Conservation (phyloP, 805 yeast genomes). For the Candida fluviatilis region DNA sequence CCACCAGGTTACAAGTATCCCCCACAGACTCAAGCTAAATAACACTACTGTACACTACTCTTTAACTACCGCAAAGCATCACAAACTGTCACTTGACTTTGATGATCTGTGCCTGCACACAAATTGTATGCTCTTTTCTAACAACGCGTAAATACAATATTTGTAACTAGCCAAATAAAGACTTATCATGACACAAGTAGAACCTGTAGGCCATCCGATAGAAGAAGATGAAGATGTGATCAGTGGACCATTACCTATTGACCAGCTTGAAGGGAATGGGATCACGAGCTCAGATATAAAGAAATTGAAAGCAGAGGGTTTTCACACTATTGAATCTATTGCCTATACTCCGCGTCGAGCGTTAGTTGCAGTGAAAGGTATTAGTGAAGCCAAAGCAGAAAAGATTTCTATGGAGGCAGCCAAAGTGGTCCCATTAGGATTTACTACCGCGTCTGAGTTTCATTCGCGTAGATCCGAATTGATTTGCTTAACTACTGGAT, state of each 20-base stretch:
- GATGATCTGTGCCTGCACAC: not conserved
- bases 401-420: slow-evolving; percentile 78
- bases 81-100: too few relatives aligned
- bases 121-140: not conserved
- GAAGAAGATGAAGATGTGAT: slow-evolving; percentile 34
- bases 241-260: slow-evolving; percentile 40
- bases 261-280: slow-evolving; percentile 72
- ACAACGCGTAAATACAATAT: not conserved
- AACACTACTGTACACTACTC: too few relatives aligned
- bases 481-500: slow-evolving; percentile 92
- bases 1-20: too few relatives aligned
- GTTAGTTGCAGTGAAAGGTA: slow-evolving; percentile 77
- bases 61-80: too few relatives aligned
- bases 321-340: slow-evolving; percentile 84
- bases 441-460: slow-evolving; percentile 94
- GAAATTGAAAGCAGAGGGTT: slow-evolving; percentile 78
- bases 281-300: slow-evolving; percentile 73
- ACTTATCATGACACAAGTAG: not conserved
- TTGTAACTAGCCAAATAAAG: slow-evolving; percentile 1
- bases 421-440: slow-evolving; percentile 88
- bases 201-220: slow-evolving; percentile 5
- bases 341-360: slow-evolving; percentile 90
- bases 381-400: slow-evolving; percentile 94
- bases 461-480: slow-evolving; percentile 86
- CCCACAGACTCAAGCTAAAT: too few relatives aligned